Conservation (phyloP, 2,329 filamentous ascomycete species). For the Fusarium sp. region DNA sequence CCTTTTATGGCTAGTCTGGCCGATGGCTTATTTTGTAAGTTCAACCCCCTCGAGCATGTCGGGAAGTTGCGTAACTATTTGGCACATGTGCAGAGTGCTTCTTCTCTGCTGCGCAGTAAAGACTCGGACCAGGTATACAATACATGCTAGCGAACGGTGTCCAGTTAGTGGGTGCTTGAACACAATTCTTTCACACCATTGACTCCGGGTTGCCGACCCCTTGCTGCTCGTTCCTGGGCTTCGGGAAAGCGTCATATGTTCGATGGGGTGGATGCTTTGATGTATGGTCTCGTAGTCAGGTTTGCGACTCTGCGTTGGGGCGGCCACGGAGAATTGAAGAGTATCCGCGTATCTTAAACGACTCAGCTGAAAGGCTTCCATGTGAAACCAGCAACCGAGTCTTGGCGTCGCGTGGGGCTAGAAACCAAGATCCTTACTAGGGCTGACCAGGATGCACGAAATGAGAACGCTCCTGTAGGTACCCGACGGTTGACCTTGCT, state of each 20-base stretch:
- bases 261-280: conserved; percentile 6
- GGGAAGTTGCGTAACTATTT: not conserved
- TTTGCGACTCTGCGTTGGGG: not conserved
- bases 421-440: conserved; percentile 33
- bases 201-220: not conserved
- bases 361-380: conserved; percentile 16
- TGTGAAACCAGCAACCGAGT: conserved; percentile 21
- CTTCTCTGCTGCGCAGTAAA: not conserved
- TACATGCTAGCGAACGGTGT: not conserved
- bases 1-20: conserved; percentile 16
- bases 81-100: conserved; percentile 10
- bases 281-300: conserved; percentile 13
- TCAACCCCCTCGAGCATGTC: not conserved
- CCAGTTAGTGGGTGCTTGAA: not conserved
- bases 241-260: not conserved
- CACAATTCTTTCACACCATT: not conserved
- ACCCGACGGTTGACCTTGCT: conserved; percentile 31
- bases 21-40: conserved; percentile 8
- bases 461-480: conserved; percentile 36
- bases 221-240: not conserved
- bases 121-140: not conserved
- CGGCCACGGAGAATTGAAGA: not conserved
- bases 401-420: conserved; percentile 37
- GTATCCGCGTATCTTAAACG: conserved; percentile 1
- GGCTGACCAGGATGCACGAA: conserved; percentile 40